A percentile compares a stretch with the other conserved stretches of the same genome.
These are phyloP conservation scores for Boletus sp. DNA, from an alignment of 768 basidiomycete species.

Conservation along the genomic window DNA sequence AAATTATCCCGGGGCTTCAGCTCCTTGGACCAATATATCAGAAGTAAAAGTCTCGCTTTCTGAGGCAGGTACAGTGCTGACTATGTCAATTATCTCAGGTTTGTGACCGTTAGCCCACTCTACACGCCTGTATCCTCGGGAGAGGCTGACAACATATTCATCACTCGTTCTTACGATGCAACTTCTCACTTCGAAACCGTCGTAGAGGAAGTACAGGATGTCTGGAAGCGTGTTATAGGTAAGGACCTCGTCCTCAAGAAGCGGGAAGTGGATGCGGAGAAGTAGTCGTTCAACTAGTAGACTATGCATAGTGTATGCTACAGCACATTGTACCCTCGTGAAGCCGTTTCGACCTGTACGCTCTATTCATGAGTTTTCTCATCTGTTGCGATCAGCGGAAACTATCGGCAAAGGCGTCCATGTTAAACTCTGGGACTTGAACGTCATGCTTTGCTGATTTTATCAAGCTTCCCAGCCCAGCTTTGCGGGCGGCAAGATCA, in stretches of 20 bases:
- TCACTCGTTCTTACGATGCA: conserved; percentile 97
- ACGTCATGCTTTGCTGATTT: conserved; percentile 90
- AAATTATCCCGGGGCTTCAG: conserved; percentile 89
- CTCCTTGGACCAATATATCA: conserved; percentile 92
- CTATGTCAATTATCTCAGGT: conserved; percentile 47
- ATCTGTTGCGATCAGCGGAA: conserved; percentile 7
- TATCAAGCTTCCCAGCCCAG: conserved; percentile 79
- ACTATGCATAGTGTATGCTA: conserved; percentile 6
- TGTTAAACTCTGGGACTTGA: conserved; percentile 84
- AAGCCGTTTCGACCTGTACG: conserved; percentile 7
- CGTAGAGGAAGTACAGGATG: conserved; percentile 94
- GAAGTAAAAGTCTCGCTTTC: conserved; percentile 58
- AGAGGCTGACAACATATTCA: conserved; percentile 85
- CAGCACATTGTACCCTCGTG: conserved; percentile 10
- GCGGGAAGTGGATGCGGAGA: conserved; percentile 68
- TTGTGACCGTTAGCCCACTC: conserved; percentile 83
- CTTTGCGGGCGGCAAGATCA: conserved; percentile 63
- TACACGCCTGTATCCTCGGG: conserved; percentile 89
- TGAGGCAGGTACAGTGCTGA: conserved; percentile 6
- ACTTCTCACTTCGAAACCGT: conserved; percentile 99
- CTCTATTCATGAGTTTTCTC: neutral
- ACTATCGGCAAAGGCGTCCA: conserved; percentile 63
- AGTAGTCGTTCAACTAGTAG: conserved; percentile 25
- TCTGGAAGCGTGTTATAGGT: conserved; percentile 87
- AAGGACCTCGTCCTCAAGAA: conserved; percentile 83